Evolutionary conservation across 2,329 filamentous ascomycete genomes (phyloP).

Genomic region (Pezicula neosporulosa): DNA sequence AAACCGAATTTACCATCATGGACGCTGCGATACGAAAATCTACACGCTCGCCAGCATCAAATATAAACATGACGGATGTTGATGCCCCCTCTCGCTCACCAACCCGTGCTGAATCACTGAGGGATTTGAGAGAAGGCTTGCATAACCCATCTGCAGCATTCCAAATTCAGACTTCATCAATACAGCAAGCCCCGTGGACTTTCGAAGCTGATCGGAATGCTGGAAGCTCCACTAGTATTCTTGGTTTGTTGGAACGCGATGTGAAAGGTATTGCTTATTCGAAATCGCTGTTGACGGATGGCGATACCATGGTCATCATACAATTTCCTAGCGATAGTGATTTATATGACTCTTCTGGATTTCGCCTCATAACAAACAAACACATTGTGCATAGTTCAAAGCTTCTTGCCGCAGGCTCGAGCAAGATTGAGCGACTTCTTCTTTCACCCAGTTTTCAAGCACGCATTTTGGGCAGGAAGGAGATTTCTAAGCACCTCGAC

Average conservation of each 20-base stretch:
- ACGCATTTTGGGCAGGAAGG: constrained; percentile 22
- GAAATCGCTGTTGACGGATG: constrained; percentile 20
- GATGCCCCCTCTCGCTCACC: too few relatives aligned
- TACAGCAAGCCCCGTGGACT: too few relatives aligned
- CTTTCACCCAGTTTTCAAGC: constrained; percentile 39
- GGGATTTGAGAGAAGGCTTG: too few relatives aligned
- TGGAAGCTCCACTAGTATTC: too few relatives aligned
- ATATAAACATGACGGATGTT: too few relatives aligned
- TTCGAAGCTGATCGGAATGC: too few relatives aligned
- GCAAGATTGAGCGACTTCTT: constrained; percentile 43
- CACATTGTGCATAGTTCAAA: constrained; percentile 43
- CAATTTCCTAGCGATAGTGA: constrained; percentile 26
- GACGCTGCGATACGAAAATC: too few relatives aligned
- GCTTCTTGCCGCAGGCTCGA: constrained; percentile 42
- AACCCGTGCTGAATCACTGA: too few relatives aligned
- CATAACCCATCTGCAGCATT: too few relatives aligned
- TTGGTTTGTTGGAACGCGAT: constrained; percentile 8
- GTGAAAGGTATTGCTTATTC: constrained; percentile 11
- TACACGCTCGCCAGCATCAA: too few relatives aligned
- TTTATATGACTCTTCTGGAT: constrained; percentile 19
- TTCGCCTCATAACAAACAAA: constrained; percentile 22
- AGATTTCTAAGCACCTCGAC: constrained; percentile 8
- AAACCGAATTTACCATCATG: too few relatives aligned
- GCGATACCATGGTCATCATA: constrained; percentile 44
- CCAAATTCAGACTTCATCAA: too few relatives aligned